Evolutionary conservation across 192 early-diverging fungal genomes (phyloP).

Genomic region (Physocladia obscura): DNA sequence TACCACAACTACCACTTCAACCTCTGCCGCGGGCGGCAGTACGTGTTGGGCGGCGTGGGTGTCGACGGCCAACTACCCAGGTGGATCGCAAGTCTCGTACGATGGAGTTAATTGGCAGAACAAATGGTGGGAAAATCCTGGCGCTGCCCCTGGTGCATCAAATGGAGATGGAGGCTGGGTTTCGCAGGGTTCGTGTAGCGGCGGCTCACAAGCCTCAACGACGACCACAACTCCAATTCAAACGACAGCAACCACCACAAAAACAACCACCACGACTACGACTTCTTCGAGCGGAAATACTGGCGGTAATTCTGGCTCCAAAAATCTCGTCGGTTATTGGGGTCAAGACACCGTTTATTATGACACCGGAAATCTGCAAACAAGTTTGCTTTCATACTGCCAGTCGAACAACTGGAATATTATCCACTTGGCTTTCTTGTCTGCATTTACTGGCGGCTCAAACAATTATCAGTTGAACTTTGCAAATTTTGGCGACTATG

Average conservation of each 20-base stretch:
- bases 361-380: slow-evolving; percentile 1
- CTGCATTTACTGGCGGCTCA: background rate
- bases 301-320: background rate
- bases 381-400: background rate
- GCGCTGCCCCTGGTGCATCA: background rate
- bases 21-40: too few species aligned
- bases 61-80: background rate
- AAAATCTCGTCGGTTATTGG: slow-evolving; percentile 20
- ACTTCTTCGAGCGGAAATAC: background rate
- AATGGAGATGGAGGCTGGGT: slow-evolving; percentile 14
- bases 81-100: slow-evolving; percentile 6
- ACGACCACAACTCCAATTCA: background rate
- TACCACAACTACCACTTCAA: too few species aligned
- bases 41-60: background rate
- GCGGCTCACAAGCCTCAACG: background rate
- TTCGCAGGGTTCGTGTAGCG: background rate
- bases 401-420: background rate
- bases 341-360: slow-evolving; percentile 4
- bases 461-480: background rate
- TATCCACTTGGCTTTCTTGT: slow-evolving; percentile 18
- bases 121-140: slow-evolving; percentile 13
- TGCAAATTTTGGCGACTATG: slow-evolving; percentile 8
- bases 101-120: slow-evolving; percentile 3
- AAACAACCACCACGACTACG: background rate
- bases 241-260: background rate